Base-by-base conservation (phyloP, 2,329 filamentous ascomycete species). In the Cordyceps fumosorosea region DNA sequence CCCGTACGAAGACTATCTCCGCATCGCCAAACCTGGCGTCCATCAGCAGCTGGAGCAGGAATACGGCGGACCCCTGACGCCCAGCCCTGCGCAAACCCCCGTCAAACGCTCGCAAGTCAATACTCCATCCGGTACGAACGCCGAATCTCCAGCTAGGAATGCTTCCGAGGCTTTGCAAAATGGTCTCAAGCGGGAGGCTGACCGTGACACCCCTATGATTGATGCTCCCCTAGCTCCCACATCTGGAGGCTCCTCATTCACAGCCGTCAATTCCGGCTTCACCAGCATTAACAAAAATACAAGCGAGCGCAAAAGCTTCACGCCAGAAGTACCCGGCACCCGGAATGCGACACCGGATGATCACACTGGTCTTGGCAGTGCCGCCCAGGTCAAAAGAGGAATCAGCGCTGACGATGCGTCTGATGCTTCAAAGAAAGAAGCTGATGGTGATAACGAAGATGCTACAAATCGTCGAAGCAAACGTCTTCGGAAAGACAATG, bases 1-100 rank as follows among this genome's bases (percentile, higher is more conserved):
- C 71, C 95, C 95, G 0, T 99, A 98, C 69, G 95, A 99, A 75
- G 92, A 98, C 65, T 99, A 96, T 72, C 79, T 99, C 50, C 85
- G 90, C 58, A 80, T 93, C 16, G 93, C 91, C 58, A 98, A 97
- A 73, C 95, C 95, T 3, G 91, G 92, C 34, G 93, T 98, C n/a
- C 93, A 97, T 69, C 93, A 97, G 69, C 92, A 97, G 75, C 80
- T 98, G 11, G 93, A 98, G 73, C 84, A 90, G 65, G 93, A 98
- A 73, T 92, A 97, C 70, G 93, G 93, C 63, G 95, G 93, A 1
- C 92, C 93, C 18, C 85, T 95, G 64, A 97, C 93, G 0, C 92
- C 93, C 3, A 86, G 83, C 65, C 84, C 84, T 6, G 83, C 79
- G 76, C 88, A 71, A 75, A 91, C 76, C 40, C 92, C 93, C 1